Percentiles rank a stretch among this genome's conserved stretches.
Conservation (phyloP, 2,329 filamentous ascomycete species). For the Beauveria asiatica region DNA sequence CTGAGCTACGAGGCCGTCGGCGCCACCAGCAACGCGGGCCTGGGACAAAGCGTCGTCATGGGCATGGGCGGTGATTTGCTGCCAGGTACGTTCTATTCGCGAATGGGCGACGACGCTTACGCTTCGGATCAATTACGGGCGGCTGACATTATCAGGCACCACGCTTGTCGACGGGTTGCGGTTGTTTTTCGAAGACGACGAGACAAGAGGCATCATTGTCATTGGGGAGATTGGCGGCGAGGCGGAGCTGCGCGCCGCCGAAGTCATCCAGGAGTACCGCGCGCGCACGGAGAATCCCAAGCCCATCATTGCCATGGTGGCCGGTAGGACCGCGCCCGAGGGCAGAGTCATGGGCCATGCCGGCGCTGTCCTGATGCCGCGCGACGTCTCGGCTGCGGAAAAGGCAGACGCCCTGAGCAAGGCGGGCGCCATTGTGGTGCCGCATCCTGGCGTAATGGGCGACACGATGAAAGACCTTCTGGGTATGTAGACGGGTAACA, state of each 20-base stretch:
- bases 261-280: constrained; percentile 60
- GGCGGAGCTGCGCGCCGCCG: constrained; percentile 61
- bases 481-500: constrained; percentile 6
- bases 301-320: constrained; percentile 55
- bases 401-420: constrained; percentile 27
- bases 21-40: constrained; percentile 61
- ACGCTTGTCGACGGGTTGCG: constrained; percentile 63
- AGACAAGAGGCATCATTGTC: constrained; percentile 63
- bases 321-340: constrained; percentile 51
- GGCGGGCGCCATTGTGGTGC: constrained; percentile 29
- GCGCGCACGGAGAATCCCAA: constrained; percentile 51
- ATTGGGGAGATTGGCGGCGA: constrained; percentile 66
- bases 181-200: constrained; percentile 57
- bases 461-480: constrained; percentile 26
- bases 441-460: constrained; percentile 31
- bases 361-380: constrained; percentile 45
- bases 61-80: constrained; percentile 71
- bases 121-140: no score
- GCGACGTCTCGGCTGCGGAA: constrained; percentile 23
- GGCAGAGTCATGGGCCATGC: constrained; percentile 65
- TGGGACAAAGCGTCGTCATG: constrained; percentile 70
- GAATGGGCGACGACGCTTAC: no score
- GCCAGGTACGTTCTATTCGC: constrained; percentile 37
- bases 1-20: constrained; percentile 74
- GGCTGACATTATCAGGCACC: constrained; percentile 30